phyloP scores from a whole-genome alignment of 768 basidiomycete genomes.

The Agrocybe chaxingu region DNA sequence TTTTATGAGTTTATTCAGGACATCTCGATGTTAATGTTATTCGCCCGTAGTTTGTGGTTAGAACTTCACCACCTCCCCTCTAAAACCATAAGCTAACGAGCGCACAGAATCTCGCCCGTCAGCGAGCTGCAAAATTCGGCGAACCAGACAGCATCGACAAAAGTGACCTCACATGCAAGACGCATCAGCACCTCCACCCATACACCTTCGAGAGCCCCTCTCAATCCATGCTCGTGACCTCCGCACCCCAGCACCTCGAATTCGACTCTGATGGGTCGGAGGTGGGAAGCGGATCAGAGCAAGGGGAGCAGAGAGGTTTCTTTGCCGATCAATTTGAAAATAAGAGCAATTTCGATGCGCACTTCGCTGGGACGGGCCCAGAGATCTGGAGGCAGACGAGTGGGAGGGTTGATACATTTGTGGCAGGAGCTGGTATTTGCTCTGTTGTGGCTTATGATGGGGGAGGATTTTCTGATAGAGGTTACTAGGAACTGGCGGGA shows the following conservation, averaged over 20 bases:
- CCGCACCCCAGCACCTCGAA: constrained; percentile 39
- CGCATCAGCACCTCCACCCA: constrained; percentile 7
- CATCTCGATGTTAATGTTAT: constrained; percentile 1
- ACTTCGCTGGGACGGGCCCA: constrained; percentile 86
- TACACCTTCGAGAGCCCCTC: constrained; percentile 41
- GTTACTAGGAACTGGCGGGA: constrained; percentile 87
- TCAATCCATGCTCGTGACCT: constrained; percentile 50
- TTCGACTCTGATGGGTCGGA: constrained; percentile 32
- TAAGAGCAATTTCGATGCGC: constrained; percentile 85
- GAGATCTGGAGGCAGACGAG: constrained; percentile 95
- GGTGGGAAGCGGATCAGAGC: constrained; percentile 32
- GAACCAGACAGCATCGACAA: constrained; percentile 29
- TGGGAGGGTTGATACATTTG: constrained; percentile 78
- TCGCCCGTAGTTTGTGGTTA: constrained; percentile 56
- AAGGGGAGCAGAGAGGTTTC: constrained; percentile 65
- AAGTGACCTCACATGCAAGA: constrained; percentile 11
- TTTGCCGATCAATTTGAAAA: constrained; percentile 99
- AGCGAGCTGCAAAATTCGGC: constrained; percentile 76
- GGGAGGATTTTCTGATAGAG: background rate
- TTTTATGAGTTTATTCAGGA: constrained; percentile 2
- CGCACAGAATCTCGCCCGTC: constrained; percentile 79
- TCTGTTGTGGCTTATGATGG: background rate
- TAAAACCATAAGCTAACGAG: background rate
- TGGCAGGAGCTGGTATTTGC: constrained; percentile 76
- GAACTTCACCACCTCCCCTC: constrained; percentile 20